Percentiles rank a stretch among this genome's conserved stretches.
These are phyloP conservation scores for Schizonepeta tenuifolia DNA, from an alignment of 257 asterid species.

Conservation along the genomic window DNA sequence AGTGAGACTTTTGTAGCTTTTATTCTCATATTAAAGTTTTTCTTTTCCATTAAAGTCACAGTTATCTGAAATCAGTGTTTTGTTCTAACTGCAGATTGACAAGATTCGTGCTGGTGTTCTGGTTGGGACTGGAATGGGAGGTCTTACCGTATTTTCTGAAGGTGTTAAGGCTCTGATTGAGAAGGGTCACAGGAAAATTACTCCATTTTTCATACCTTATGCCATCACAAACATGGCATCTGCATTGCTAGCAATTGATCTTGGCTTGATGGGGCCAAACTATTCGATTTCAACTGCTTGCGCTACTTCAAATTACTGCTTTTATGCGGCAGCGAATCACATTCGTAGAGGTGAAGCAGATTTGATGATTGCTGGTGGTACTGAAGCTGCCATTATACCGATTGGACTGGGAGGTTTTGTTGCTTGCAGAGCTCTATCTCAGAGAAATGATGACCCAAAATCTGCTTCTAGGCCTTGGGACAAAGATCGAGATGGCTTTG, in stretches of 20 bases:
- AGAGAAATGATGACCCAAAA: slow-evolving; percentile 71
- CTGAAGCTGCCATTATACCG: slow-evolving; percentile 64
- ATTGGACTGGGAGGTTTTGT: slow-evolving; percentile 68
- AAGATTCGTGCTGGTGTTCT: slow-evolving; percentile 57
- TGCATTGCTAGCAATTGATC: slow-evolving; percentile 62
- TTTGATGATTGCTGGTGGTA: slow-evolving; percentile 72
- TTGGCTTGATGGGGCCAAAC: slow-evolving; percentile 76
- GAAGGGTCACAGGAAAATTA: slow-evolving; percentile 52
- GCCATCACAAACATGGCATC: slow-evolving; percentile 60
- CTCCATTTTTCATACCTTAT: slow-evolving; percentile 61
- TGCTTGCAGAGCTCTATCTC: slow-evolving; percentile 77
- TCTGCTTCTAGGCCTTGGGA: slow-evolving; percentile 82
- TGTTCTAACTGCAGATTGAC: slow-evolving; percentile 45
- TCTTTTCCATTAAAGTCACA: neutral
- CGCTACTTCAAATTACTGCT: slow-evolving; percentile 73
- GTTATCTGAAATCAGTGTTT: slow-evolving; percentile 17
- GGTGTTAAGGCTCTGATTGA: slow-evolving; percentile 51
- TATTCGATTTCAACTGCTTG: slow-evolving; percentile 78
- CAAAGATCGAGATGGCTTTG: slow-evolving; percentile 61
- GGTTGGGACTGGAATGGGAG: slow-evolving; percentile 65
- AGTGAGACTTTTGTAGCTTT: neutral
- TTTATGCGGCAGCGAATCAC: slow-evolving; percentile 75
- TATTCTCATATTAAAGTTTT: neutral
- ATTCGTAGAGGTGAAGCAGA: slow-evolving; percentile 72
- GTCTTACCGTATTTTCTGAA: slow-evolving; percentile 47